phyloP scores from a whole-genome alignment of 345 rosid species.

The Corchorus olitorius region DNA sequence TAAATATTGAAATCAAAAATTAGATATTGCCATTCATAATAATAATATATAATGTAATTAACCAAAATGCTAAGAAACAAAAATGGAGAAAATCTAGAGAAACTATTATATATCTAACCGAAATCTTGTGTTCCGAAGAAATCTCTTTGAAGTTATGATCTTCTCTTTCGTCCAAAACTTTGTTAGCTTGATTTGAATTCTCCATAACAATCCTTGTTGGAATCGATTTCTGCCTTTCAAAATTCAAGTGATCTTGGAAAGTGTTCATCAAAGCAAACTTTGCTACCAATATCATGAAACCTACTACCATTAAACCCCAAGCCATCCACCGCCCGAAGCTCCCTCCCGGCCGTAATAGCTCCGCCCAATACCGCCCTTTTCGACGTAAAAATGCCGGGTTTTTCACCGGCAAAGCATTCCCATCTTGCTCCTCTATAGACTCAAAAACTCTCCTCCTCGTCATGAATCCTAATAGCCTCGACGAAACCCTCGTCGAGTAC shows the following conservation, averaged over 20 bases:
- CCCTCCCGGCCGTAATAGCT: conserved; percentile 15
- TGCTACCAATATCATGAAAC: conserved; percentile 11
- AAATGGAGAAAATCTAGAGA: neutral
- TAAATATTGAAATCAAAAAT: neutral
- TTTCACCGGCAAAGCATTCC: conserved; percentile 4
- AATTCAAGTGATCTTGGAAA: conserved; percentile 4
- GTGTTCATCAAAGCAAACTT: conserved; percentile 25
- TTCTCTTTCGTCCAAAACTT: neutral
- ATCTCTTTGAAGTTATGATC: neutral
- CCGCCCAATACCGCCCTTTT: conserved; percentile 6
- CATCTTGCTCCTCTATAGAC: neutral
- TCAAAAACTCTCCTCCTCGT: conserved; percentile 31
- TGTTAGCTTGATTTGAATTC: neutral
- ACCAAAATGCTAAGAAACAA: neutral
- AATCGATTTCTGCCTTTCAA: neutral
- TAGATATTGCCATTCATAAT: neutral
- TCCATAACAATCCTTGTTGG: neutral
- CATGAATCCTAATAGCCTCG: conserved; percentile 10
- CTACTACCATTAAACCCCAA: conserved; percentile 6
- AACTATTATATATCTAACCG: conserved; percentile 21
- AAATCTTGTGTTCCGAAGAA: neutral
- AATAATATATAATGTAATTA: neutral
- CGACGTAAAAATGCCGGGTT: neutral
- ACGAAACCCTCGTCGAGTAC: neutral
- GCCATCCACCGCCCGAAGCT: conserved; percentile 2